Conservation (phyloP, 23 red algal species). For the Gracilaria caudata region DNA sequence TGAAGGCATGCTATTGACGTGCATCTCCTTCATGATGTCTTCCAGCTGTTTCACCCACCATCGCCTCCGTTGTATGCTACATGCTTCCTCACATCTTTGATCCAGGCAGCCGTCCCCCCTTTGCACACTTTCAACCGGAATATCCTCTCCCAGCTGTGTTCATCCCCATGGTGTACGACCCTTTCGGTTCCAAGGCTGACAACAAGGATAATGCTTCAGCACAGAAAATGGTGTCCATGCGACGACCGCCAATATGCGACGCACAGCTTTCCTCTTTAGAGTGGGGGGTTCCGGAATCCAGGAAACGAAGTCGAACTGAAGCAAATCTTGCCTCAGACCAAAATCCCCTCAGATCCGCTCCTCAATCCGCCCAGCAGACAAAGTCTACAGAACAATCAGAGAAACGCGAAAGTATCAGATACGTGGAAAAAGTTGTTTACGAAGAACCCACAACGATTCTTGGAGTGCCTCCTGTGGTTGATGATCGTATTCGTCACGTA, state of each 20-base stretch:
- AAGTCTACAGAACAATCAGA: neutral
- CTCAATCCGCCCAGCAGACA: neutral
- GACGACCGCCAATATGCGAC: slow-evolving; percentile 30
- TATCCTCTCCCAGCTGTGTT: neutral
- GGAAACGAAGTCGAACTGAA: slow-evolving; percentile 32
- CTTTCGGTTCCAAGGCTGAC: slow-evolving; percentile 18
- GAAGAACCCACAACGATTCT: slow-evolving; percentile 40
- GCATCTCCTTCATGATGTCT: too few relatives aligned
- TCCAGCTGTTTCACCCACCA: too few relatives aligned
- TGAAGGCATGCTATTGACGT: too few relatives aligned
- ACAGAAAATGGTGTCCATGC: slow-evolving; percentile 30
- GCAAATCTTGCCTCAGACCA: neutral
- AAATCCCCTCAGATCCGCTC: neutral
- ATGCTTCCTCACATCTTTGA: neutral
- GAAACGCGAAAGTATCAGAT: slow-evolving; percentile 19
- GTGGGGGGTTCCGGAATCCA: slow-evolving; percentile 19
- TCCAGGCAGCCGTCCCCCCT: neutral
- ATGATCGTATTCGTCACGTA: slow-evolving; percentile 76
- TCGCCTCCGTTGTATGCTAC: too few relatives aligned
- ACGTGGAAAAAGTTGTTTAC: slow-evolving; percentile 54
- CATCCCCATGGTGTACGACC: slow-evolving; percentile 47
- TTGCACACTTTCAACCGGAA: neutral
- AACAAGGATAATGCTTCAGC: neutral
- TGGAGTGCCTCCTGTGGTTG: slow-evolving; percentile 57
- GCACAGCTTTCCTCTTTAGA: slow-evolving; percentile 29